phyloP scores from a whole-genome alignment of 768 basidiomycete genomes.

The Leccinum obscurum region DNA sequence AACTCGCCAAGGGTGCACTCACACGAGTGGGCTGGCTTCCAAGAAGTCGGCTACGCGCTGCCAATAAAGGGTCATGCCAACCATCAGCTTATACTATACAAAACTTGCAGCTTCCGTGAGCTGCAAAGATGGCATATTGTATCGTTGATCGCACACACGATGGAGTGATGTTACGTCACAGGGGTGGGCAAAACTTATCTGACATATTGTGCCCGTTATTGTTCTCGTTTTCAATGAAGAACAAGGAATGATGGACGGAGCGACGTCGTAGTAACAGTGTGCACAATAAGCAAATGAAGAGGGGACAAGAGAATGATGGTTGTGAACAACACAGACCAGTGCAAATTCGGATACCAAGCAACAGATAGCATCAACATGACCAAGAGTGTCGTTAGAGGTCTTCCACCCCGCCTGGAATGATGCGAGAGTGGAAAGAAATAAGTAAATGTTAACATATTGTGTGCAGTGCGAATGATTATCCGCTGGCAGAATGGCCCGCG shows the following conservation, averaged over 20 bases:
- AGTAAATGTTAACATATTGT: slow-evolving; percentile 34
- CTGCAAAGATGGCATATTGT: slow-evolving; percentile 6
- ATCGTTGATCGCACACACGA: background rate
- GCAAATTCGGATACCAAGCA: slow-evolving; percentile 19
- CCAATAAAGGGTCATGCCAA: slow-evolving; percentile 7
- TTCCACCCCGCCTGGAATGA: slow-evolving; percentile 17
- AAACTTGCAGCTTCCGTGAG: slow-evolving; percentile 23
- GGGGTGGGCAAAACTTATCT: background rate
- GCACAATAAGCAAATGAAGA: slow-evolving; percentile 15
- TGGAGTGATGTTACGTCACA: slow-evolving; percentile 12
- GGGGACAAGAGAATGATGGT: slow-evolving; percentile 13
- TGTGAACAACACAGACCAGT: slow-evolving; percentile 12
- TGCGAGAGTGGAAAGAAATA: slow-evolving; percentile 22
- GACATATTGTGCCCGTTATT: slow-evolving; percentile 4
- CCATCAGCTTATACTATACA: slow-evolving; percentile 22
- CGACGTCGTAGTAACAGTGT: slow-evolving; percentile 10
- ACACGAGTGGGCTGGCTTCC: slow-evolving; percentile 33
- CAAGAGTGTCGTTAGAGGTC: slow-evolving; percentile 24
- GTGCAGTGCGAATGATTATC: slow-evolving; percentile 29
- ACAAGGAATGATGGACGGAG: slow-evolving; percentile 10
- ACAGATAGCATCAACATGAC: slow-evolving; percentile 28
- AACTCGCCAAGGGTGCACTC: slow-evolving; percentile 55
- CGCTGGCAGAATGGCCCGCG: slow-evolving; percentile 30
- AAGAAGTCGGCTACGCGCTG: slow-evolving; percentile 18
- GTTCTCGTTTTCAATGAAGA: slow-evolving; percentile 7